Evolutionary conservation across 202 grass and related monocot species (phyloP), one percentile per base, ranked within the genome.

Genomic region (Musa balbisiana): DNA sequence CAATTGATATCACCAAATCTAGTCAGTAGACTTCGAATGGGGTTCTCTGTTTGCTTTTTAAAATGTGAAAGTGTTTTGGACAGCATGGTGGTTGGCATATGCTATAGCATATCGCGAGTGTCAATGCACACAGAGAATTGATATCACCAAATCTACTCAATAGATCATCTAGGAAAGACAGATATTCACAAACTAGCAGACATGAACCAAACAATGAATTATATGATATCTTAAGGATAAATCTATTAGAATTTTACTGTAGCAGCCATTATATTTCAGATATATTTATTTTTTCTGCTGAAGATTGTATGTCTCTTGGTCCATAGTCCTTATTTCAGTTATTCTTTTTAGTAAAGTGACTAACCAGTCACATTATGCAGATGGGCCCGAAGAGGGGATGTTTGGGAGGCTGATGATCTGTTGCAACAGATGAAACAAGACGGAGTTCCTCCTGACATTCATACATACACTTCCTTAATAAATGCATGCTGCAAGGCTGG

Each of bases 361-460:
- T 88, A 43, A 79, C 76, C 11, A 25, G 24, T 76, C 16, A 62
- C 67, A 51, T 69, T 20, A 70, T 86, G 79, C 75, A 98, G 94
- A 81, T 98, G 94, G 94, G 94, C 91, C 68, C 81, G 85, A 67
- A 98, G 95, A 83, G 91, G 95, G 26, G 95, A 99, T 87, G 95
- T 99, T 79, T 99, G 95, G 95, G 95, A 99, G 83, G 89, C 95
- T 53, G 75, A 77, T 13, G 95, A 99, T 87, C 86, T 99, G 51
- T 87, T 99, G 85, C 90, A 95, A 73, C 89, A 95, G 71, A 99
- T 99, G 95, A 94, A 99, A 86, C 71, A 92, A 70, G 95, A 99
- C 79, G 91, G 91, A 62, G 87, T 94, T 80, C 56, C 76, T 67
- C 91, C 91, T 76, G 92, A 94, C 83, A 94, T 98, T 74, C 91